phyloP scores from a whole-genome alignment of 2,329 filamentous ascomycete genomes.

The Chaetomium sp. region DNA sequence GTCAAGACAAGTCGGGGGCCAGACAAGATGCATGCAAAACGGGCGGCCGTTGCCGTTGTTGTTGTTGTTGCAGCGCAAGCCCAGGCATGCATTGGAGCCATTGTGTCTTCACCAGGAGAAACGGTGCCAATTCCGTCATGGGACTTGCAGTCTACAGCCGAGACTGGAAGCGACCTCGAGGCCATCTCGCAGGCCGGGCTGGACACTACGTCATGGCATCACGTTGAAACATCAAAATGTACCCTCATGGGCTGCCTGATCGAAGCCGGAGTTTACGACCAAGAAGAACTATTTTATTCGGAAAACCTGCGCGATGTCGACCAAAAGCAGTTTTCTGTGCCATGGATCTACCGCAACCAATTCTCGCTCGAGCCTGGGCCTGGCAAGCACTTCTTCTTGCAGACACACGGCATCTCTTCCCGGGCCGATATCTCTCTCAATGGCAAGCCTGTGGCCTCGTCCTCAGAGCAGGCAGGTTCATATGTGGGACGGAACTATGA shows the following conservation, averaged over 20 bases:
- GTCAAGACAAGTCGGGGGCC: background rate
- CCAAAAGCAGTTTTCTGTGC: slow-evolving; percentile 50
- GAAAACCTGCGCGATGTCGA: slow-evolving; percentile 49
- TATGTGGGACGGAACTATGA: slow-evolving; percentile 60
- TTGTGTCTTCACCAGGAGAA: slow-evolving; percentile 38
- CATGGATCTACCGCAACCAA: slow-evolving; percentile 62
- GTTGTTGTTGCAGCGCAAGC: background rate
- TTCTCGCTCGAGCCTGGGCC: slow-evolving; percentile 44
- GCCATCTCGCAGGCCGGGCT: slow-evolving; percentile 47
- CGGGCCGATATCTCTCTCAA: slow-evolving; percentile 64
- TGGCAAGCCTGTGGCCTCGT: slow-evolving; percentile 53
- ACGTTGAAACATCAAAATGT: slow-evolving; percentile 48
- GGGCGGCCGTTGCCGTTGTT: background rate
- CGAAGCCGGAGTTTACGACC: slow-evolving; percentile 54
- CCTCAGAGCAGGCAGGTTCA: slow-evolving; percentile 54
- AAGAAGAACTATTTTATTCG: slow-evolving; percentile 58
- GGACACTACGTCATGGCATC: slow-evolving; percentile 55
- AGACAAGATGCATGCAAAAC: background rate
- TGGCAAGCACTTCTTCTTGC: slow-evolving; percentile 52
- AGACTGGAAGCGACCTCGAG: slow-evolving; percentile 41
- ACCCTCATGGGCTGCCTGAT: slow-evolving; percentile 62
- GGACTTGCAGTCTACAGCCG: slow-evolving; percentile 52
- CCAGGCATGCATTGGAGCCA: background rate
- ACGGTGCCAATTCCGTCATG: slow-evolving; percentile 46
- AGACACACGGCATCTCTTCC: slow-evolving; percentile 62